phyloP scores from a whole-genome alignment of 495 filamentous ascomycete species.

The Gamarada debralockiae region DNA sequence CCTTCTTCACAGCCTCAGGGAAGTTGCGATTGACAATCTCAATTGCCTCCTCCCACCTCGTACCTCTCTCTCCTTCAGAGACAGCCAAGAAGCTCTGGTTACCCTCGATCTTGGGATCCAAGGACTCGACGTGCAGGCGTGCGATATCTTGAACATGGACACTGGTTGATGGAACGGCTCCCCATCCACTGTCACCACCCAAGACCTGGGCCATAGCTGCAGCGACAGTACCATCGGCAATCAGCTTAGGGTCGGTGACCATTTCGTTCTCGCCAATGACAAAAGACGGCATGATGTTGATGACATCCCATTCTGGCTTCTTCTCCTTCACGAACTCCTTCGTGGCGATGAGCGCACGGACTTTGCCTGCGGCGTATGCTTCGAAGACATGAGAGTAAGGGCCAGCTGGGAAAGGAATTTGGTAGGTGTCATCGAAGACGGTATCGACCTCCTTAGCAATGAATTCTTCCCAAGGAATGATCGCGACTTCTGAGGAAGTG shows the following conservation, averaged over 20 bases:
- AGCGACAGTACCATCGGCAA: slow-evolving; percentile 34
- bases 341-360: slow-evolving; percentile 35
- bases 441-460: slow-evolving; percentile 19
- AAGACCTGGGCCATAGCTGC: slow-evolving; percentile 33
- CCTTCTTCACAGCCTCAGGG: slow-evolving; percentile 35
- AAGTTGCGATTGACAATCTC: slow-evolving; percentile 36
- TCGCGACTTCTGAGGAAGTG: slow-evolving; percentile 35
- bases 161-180: slow-evolving; percentile 29
- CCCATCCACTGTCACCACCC: slow-evolving; percentile 24
- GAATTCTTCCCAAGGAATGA: slow-evolving; percentile 26
- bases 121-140: slow-evolving; percentile 34
- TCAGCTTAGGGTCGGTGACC: slow-evolving; percentile 26
- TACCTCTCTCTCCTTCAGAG: slow-evolving; percentile 21
- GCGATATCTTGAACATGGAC: slow-evolving; percentile 44
- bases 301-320: slow-evolving; percentile 40
- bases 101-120: slow-evolving; percentile 34
- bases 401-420: slow-evolving; percentile 16
- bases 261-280: slow-evolving; percentile 41
- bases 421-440: slow-evolving; percentile 16
- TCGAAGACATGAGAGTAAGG: slow-evolving; percentile 16
- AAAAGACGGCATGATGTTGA: slow-evolving; percentile 43
- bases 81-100: slow-evolving; percentile 35
- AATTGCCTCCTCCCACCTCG: slow-evolving; percentile 42
- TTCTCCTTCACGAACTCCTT: slow-evolving; percentile 37
- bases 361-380: slow-evolving; percentile 24